A percentile compares a stretch with the other conserved stretches of the same genome.
Conservation (phyloP, 1,139 yeast genomes). For the Taphrina communis region DNA sequence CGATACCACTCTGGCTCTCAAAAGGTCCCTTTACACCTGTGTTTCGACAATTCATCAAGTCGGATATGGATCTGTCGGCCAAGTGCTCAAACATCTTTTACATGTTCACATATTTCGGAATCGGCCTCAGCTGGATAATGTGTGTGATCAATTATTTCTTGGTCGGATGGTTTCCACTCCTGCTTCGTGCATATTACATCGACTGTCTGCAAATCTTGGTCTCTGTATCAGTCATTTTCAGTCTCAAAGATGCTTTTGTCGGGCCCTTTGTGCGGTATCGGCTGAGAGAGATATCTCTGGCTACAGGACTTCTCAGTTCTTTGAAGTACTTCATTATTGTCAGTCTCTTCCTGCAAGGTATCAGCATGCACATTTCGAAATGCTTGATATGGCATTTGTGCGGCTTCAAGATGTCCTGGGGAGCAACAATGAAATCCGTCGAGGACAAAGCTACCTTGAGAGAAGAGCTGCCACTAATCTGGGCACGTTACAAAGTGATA, state of each 20-base stretch:
- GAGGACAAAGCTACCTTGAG: slow-evolving; percentile 42
- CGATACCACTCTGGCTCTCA: slow-evolving; percentile 40
- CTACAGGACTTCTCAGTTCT: slow-evolving; percentile 23
- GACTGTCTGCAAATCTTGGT: slow-evolving; percentile 42
- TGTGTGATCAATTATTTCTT: slow-evolving; percentile 43
- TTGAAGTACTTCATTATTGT: slow-evolving; percentile 36
- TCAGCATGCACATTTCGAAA: slow-evolving; percentile 44
- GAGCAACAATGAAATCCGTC: slow-evolving; percentile 44
- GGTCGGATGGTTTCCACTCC: slow-evolving; percentile 43
- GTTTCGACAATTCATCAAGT: slow-evolving; percentile 41
- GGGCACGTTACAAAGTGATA: slow-evolving; percentile 26
- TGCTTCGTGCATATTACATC: slow-evolving; percentile 42
- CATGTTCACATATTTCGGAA: slow-evolving; percentile 45
- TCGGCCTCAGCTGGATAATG: slow-evolving; percentile 41
- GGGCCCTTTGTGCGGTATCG: slow-evolving; percentile 44
- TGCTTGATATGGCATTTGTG: slow-evolving; percentile 44
- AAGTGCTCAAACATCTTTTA: slow-evolving; percentile 44
- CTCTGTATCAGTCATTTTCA: slow-evolving; percentile 43
- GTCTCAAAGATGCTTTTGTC: slow-evolving; percentile 43
- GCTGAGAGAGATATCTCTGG: slow-evolving; percentile 36
- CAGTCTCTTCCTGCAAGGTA: slow-evolving; percentile 44
- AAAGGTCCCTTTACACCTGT: slow-evolving; percentile 43
- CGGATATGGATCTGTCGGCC: slow-evolving; percentile 42
- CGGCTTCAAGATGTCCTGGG: slow-evolving; percentile 45
- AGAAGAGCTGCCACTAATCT: slow-evolving; percentile 42